phyloP scores from a whole-genome alignment of 2,329 filamentous ascomycete genomes.

The Penicillium sp. region DNA sequence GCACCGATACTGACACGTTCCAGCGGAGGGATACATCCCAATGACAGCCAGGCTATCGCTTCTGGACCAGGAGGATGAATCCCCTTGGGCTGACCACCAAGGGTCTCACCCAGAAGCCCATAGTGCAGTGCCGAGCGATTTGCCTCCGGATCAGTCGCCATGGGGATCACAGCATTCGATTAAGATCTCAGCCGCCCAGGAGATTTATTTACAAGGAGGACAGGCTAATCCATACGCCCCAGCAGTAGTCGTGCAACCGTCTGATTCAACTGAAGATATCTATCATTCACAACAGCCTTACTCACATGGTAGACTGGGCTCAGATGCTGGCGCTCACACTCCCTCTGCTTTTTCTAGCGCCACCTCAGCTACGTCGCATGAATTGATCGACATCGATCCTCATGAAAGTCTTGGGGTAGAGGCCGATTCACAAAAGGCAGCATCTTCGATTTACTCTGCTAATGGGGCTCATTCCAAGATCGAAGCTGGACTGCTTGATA shows the following conservation, averaged over 20 bases:
- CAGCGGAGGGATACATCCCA: slow-evolving; percentile 40
- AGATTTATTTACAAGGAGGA: slow-evolving; percentile 14
- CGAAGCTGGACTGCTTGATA: not conserved
- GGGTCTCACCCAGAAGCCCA: slow-evolving; percentile 6
- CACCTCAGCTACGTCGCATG: slow-evolving; percentile 33
- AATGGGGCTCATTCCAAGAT: slow-evolving; percentile 2
- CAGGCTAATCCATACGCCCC: slow-evolving; percentile 17
- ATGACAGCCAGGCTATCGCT: slow-evolving; percentile 42
- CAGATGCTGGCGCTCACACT: slow-evolving; percentile 20
- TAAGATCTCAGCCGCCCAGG: slow-evolving; percentile 14
- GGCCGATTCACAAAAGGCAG: slow-evolving; percentile 3
- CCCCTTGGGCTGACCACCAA: slow-evolving; percentile 28
- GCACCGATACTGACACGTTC: slow-evolving; percentile 13
- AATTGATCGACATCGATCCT: slow-evolving; percentile 32
- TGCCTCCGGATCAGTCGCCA: slow-evolving; percentile 14
- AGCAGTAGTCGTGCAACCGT: slow-evolving; percentile 12
- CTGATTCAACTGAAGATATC: slow-evolving; percentile 2
- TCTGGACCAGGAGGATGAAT: slow-evolving; percentile 30
- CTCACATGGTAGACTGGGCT: slow-evolving; percentile 11
- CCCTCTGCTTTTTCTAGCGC: slow-evolving; percentile 25
- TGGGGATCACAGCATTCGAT: slow-evolving; percentile 21
- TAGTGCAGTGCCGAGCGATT: not conserved
- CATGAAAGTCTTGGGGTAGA: slow-evolving; percentile 7
- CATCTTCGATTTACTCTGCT: slow-evolving; percentile 14
- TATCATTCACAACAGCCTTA: slow-evolving; percentile 9